These are phyloP conservation scores for Diaporthe sp. DNA, from an alignment of 2,329 filamentous ascomycete genomes.

Conservation along the genomic window DNA sequence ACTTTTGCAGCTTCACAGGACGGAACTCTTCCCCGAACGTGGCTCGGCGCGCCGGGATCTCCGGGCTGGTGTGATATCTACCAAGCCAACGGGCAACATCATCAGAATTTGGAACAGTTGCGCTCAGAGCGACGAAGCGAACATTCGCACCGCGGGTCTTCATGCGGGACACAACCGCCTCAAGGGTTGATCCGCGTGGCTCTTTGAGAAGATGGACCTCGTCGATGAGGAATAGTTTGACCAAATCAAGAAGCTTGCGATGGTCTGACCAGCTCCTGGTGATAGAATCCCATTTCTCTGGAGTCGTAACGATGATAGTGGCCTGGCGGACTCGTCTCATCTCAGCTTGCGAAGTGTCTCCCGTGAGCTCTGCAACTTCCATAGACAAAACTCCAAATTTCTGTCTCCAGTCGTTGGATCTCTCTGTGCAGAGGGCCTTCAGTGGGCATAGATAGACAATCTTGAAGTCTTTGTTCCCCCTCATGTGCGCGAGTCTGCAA, in stretches of 20 bases:
- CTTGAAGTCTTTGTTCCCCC: constrained; percentile 75
- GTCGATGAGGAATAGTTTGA: constrained; percentile 87
- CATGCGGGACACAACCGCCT: constrained; percentile 89
- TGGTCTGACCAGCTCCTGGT: constrained; percentile 91
- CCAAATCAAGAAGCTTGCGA: constrained; percentile 77
- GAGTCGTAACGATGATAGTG: constrained; percentile 87
- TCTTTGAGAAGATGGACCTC: constrained; percentile 91
- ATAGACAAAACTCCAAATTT: constrained; percentile 80
- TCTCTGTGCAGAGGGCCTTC: constrained; percentile 84
- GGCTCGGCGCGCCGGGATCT: constrained; percentile 75
- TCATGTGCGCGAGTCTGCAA: constrained; percentile 74
- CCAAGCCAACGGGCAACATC: constrained; percentile 88
- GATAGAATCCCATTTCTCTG: constrained; percentile 93
- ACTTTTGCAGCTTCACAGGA: constrained; percentile 81
- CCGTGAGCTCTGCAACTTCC: constrained; percentile 82
- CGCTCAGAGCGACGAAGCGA: constrained; percentile 85
- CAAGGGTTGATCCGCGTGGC: constrained; percentile 81
- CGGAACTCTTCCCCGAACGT: constrained; percentile 85
- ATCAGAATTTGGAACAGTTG: constrained; percentile 85
- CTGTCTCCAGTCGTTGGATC: constrained; percentile 80
- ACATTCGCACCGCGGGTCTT: constrained; percentile 82
- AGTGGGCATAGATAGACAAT: constrained; percentile 89
- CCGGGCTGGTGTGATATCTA: constrained; percentile 69
- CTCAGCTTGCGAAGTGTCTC: constrained; percentile 79
- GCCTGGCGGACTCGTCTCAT: constrained; percentile 78